These are phyloP conservation scores for Medicago arabica DNA, from an alignment of 306 rosid species.

Conservation along the genomic window DNA sequence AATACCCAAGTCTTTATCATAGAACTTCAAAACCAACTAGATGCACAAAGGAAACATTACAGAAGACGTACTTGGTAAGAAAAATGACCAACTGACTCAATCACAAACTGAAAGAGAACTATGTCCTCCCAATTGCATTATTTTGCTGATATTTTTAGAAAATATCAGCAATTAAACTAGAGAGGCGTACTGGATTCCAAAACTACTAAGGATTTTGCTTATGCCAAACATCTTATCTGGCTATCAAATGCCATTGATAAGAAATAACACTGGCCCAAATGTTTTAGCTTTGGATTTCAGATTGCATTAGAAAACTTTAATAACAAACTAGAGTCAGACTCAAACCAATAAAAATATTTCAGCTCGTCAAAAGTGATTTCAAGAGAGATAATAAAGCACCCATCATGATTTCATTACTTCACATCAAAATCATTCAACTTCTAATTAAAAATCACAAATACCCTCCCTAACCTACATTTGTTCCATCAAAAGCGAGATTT, in stretches of 20 bases:
- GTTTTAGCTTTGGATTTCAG: constrained; percentile 8
- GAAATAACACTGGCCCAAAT: constrained; percentile 8
- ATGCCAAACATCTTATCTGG: background rate
- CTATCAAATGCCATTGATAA: background rate
- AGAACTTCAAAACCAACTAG: constrained; percentile 2
- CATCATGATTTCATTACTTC: constrained; percentile 2
- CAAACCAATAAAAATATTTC: constrained; percentile 15
- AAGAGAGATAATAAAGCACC: constrained; percentile 25
- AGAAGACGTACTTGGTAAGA: constrained; percentile 10
- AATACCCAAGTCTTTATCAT: background rate
- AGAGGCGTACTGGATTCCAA: background rate
- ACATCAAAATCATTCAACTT: constrained; percentile 34
- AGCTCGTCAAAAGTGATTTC: constrained; percentile 12
- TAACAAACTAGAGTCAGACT: constrained; percentile 3
- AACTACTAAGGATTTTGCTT: background rate
- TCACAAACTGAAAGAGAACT: background rate
- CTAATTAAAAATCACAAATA: constrained; percentile 22
- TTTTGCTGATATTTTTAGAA: no score
- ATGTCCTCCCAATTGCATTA: no score
- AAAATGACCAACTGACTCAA: constrained; percentile 1
- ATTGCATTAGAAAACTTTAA: background rate
- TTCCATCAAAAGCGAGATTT: constrained; percentile 20
- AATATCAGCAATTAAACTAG: background rate
- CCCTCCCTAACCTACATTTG: background rate
- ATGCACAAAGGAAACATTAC: background rate